phyloP scores from a whole-genome alignment of 208 protist genomes.

The Trypanosoma avium region DNA sequence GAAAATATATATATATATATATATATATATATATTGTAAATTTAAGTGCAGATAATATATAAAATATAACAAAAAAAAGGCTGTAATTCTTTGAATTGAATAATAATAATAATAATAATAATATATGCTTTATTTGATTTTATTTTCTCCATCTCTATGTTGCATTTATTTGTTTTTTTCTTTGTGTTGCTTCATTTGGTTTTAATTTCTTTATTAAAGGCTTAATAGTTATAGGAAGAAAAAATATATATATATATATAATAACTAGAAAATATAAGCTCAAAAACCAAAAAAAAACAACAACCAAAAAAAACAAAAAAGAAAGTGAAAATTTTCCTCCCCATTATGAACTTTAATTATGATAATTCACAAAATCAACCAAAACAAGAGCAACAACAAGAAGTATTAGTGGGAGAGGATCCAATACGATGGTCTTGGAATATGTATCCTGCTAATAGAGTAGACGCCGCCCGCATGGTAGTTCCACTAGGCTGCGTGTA shows the following conservation, averaged over 20 bases:
- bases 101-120: too few species aligned
- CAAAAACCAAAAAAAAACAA: neutral
- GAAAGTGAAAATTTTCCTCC: constrained; percentile 31
- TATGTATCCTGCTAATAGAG: constrained; percentile 91
- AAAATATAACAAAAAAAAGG: too few species aligned
- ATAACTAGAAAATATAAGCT: too few species aligned
- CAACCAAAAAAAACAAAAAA: constrained; percentile 1
- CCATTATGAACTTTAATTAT: too few species aligned
- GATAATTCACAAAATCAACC: constrained; percentile 18
- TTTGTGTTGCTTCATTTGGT: neutral
- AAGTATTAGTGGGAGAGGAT: constrained; percentile 14
- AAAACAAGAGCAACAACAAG: constrained; percentile 27
- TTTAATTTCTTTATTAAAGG: constrained; percentile 4
- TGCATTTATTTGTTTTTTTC: neutral
- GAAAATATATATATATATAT: neutral
- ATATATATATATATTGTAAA: neutral
- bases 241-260: too few species aligned
- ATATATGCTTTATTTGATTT: too few species aligned
- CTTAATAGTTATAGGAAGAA: too few species aligned
- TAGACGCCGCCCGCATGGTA: constrained; percentile 95
- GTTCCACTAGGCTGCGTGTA: constrained; percentile 96
- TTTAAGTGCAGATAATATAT: too few species aligned
- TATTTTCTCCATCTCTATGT: constrained; percentile 1
- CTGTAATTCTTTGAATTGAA: too few species aligned
- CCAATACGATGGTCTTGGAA: constrained; percentile 95